Conservation (phyloP, 140 eudicot species). For the Eryngium alpinum region DNA sequence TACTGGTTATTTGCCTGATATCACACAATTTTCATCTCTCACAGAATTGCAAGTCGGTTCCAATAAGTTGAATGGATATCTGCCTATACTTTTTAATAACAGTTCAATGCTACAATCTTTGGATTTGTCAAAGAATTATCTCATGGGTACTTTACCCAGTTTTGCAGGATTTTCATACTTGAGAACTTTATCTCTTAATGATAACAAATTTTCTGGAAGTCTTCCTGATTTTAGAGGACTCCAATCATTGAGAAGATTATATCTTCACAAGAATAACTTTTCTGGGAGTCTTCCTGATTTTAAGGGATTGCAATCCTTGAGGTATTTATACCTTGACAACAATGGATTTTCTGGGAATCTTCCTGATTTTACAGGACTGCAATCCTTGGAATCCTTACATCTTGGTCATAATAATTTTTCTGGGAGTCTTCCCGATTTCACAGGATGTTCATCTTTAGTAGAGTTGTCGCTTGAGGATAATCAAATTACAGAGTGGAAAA, state of each 20-base stretch:
- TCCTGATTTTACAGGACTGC: neutral
- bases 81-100: neutral
- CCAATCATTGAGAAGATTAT: neutral
- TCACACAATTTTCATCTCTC: conserved; percentile 15
- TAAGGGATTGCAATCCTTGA: conserved; percentile 7
- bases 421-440: conserved; percentile 12
- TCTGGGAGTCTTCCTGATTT: neutral
- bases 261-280: neutral
- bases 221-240: conserved; percentile 13
- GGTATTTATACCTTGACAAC: neutral
- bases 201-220: neutral
- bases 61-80: neutral
- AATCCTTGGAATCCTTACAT: neutral
- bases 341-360: conserved; percentile 8
- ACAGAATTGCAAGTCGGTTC: neutral
- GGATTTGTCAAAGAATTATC: neutral
- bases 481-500: neutral
- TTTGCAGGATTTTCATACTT: neutral
- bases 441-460: neutral
- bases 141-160: neutral
- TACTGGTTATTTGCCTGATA: conserved; percentile 22
- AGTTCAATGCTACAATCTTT: neutral
- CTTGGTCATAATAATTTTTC: neutral
- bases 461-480: neutral
- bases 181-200: neutral